phyloP scores from a whole-genome alignment of 305 asterid species.

The Rubia balearica region DNA sequence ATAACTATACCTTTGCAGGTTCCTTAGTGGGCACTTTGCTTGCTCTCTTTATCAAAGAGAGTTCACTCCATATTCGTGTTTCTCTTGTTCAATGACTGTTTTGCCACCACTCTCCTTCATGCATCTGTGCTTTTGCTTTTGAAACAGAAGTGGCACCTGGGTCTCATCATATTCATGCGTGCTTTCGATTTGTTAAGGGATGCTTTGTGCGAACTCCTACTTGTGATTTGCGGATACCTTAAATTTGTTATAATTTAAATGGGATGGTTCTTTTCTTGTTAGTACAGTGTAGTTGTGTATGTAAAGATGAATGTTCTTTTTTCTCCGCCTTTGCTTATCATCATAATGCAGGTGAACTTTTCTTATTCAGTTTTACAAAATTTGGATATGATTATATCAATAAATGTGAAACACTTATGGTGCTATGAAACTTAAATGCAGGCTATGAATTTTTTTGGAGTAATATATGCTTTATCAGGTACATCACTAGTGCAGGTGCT shows the following conservation, averaged over 20 bases:
- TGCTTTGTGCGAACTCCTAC: neutral
- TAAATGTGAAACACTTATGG: conserved; percentile 5
- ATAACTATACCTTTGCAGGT: conserved; percentile 44
- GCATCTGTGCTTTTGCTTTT: conserved; percentile 64
- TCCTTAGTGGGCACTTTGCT: conserved; percentile 96
- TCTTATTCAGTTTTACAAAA: conserved; percentile 6
- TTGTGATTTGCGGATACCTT: neutral
- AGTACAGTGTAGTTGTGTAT: conserved; percentile 88
- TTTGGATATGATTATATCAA: conserved; percentile 16
- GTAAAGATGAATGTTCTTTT: conserved; percentile 95
- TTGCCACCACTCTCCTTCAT: conserved; percentile 84
- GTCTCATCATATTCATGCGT: conserved; percentile 84
- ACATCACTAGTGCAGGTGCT: conserved; percentile 93
- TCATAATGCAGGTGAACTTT: conserved; percentile 57
- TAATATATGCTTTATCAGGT: conserved; percentile 76
- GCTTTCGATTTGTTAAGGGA: conserved; percentile 14
- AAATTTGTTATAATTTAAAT: conserved; percentile 3
- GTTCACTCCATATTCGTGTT: conserved; percentile 88
- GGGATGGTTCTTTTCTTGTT: conserved; percentile 27
- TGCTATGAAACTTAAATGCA: conserved; percentile 33
- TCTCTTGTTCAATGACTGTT: conserved; percentile 94
- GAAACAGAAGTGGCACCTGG: conserved; percentile 88
- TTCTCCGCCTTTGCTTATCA: conserved; percentile 73
- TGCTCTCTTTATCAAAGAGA: conserved; percentile 77
- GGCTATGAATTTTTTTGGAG: conserved; percentile 82